Evolutionary conservation across 345 rosid genomes (phyloP).

Genomic region (Boechera stricta): DNA sequence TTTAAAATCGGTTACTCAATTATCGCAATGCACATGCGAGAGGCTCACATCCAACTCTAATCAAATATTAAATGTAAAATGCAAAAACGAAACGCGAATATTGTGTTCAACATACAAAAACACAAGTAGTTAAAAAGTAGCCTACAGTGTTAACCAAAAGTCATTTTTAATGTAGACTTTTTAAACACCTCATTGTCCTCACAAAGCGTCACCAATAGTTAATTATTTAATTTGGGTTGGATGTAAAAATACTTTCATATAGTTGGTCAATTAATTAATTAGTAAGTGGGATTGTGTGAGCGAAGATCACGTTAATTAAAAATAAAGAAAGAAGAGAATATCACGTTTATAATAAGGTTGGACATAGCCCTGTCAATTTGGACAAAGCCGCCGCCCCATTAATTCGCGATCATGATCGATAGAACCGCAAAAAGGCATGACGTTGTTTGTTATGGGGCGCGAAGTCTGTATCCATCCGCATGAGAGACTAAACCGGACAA

Average conservation of each 20-base stretch:
- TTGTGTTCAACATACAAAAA: neutral
- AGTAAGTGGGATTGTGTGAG: neutral
- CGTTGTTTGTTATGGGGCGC: too few species aligned
- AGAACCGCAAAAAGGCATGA: too few species aligned
- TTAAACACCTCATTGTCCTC: neutral
- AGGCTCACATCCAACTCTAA: neutral
- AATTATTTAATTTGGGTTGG: neutral
- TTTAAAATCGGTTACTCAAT: neutral
- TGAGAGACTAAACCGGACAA: too few species aligned
- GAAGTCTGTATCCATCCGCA: too few species aligned
- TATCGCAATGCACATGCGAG: neutral
- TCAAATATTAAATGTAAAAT: neutral
- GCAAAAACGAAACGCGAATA: neutral
- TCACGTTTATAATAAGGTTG: neutral
- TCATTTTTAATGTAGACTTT: neutral
- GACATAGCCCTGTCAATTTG: neutral
- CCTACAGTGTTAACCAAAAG: constrained; percentile 20
- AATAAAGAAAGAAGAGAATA: neutral
- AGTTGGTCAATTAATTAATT: neutral
- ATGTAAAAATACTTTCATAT: neutral
- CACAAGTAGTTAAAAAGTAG: neutral
- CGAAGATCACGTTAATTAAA: neutral
- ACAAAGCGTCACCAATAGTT: neutral
- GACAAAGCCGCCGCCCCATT: too few species aligned
- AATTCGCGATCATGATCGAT: too few species aligned